Base-by-base conservation (phyloP, 345 rosid genomes). In the Lepidium didymum region DNA sequence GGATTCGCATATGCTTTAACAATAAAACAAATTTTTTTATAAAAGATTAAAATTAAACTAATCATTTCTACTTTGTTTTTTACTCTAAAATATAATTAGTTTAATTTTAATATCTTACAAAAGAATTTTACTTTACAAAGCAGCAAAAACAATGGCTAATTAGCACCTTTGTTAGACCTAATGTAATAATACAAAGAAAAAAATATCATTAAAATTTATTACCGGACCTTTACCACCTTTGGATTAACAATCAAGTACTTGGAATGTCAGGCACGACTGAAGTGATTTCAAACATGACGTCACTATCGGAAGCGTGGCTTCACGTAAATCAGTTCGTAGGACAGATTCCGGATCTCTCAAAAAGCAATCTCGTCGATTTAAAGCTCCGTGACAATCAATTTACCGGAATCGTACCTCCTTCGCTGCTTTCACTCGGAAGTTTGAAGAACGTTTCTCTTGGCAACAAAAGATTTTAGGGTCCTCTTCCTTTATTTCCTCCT, bases 401-500 rank as follows among this genome's bases (percentile, higher is more conserved):
- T 27, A 90, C 94, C 11, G 98, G 97, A 29, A 63, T 77, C 4
- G 72, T 93, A 16, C 90, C 92, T 2, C 55, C 64, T 0, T 74
- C 90, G 4, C 54, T 93, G 31, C 11, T 61, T 40, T 40, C 72
- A 4, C 82, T 82, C 11, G 52, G 79, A 5, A 72, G 47, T 21
- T 73, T 93, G 67, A 8, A 38, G 47, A 84, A 78, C 34, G 33
- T 88, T 55, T 72, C 90, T 6, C 66, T 93, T 25, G 67, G 79
- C 37, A 93, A 84, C 78, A 93, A 93, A 60, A 82, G 81, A 29
- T 56, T 93, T 46, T 97, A 88, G 69, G 98, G 97, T 35, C 90
- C 90, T 37, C 53, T 59, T 3, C 98, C 97, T 29, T 13, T 3
- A 1, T 81, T 73, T 58, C 65, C 80, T 1, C 50, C 19, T 6